Evolutionary conservation across 257 asterid genomes (phyloP), one percentile per base, ranked within the genome.

Genomic region (Scutellaria baicalensis): DNA sequence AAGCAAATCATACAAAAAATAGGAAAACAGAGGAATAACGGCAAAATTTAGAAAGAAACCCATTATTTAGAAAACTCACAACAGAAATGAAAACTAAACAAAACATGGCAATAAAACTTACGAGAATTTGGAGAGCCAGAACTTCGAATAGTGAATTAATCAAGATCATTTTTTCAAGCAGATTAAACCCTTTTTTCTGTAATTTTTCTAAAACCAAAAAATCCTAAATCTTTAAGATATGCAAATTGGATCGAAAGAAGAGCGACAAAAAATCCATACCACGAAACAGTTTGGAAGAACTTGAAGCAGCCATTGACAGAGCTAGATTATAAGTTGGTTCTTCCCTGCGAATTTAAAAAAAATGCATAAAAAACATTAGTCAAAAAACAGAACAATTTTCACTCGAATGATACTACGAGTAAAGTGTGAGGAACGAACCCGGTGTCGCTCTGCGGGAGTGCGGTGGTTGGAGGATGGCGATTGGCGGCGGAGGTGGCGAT

Each of bases 231-330:
- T 27, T 27, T 27, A 27, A 27, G 4, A 27, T 27, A 27, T 27
- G 33, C 33, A 27, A 27, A 27, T 27, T 27, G 33, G 33, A 27
- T 27, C 33, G 11, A 40, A 1, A 14, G 43, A 66, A 63, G 1
- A 4, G 8, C 0, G 16, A 43, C 8, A 12, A 45, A 8, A 12
- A 27, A 39, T 20, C 40, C 78, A 54, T 76, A 82, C 89, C 87
- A 23, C 79, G 83, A 66, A 82, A 71, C 39, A 84, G 16, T 42
- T 75, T 84, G 17, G 86, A 71, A 61, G 81, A 47, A 64, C 61
- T 78, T 3, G 87, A 79, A 47, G 87, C 85, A 44, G 89, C 87
- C 89, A 84, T 84, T 48, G 43, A 50, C 47, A 27, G 59, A 71
- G 52, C 20, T 61, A 69, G 59, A 69, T 16, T 66, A 8, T 59